phyloP scores from a whole-genome alignment of 2,329 filamentous ascomycete genomes.

The Phaeosphaeria sp. region DNA sequence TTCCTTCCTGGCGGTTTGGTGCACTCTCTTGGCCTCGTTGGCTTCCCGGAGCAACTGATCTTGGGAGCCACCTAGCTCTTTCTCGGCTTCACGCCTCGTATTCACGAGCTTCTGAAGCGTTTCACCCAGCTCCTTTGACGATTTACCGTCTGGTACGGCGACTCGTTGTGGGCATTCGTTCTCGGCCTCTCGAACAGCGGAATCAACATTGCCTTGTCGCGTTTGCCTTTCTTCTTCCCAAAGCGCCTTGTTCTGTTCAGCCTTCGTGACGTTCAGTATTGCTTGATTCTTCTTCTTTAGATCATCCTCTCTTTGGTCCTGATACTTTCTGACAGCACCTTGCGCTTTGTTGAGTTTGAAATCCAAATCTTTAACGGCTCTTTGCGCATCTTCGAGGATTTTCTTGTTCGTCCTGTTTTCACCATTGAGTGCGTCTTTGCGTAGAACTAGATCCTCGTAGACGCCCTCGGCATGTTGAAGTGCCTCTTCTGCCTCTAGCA shows the following conservation, averaged over 20 bases:
- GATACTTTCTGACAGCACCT: constrained; percentile 34
- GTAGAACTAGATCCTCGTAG: constrained; percentile 57
- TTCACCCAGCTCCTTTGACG: constrained; percentile 36
- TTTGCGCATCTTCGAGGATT: constrained; percentile 37
- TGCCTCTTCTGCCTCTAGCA: constrained; percentile 64
- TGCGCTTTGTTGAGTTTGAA: constrained; percentile 38
- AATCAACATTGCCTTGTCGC: constrained; percentile 27
- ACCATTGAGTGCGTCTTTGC: constrained; percentile 53
- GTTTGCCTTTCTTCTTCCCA: constrained; percentile 22
- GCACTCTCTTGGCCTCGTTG: constrained; percentile 38
- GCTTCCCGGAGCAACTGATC: constrained; percentile 33
- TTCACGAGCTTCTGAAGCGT: constrained; percentile 37
- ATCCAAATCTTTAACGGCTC: constrained; percentile 30
- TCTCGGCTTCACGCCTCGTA: constrained; percentile 37
- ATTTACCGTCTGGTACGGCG: constrained; percentile 39
- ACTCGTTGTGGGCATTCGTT: constrained; percentile 35
- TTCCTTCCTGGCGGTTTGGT: constrained; percentile 27
- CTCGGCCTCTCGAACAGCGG: constrained; percentile 22
- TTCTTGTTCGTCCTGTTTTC: constrained; percentile 37
- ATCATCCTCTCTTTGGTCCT: constrained; percentile 40
- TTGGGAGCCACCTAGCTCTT: constrained; percentile 43
- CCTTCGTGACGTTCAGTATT: constrained; percentile 41
- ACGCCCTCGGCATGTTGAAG: constrained; percentile 45
- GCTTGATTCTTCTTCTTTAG: constrained; percentile 53
- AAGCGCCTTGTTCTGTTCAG: constrained; percentile 36